phyloP scores from a whole-genome alignment of 345 rosid species.

The Moricandia moricandioides region DNA sequence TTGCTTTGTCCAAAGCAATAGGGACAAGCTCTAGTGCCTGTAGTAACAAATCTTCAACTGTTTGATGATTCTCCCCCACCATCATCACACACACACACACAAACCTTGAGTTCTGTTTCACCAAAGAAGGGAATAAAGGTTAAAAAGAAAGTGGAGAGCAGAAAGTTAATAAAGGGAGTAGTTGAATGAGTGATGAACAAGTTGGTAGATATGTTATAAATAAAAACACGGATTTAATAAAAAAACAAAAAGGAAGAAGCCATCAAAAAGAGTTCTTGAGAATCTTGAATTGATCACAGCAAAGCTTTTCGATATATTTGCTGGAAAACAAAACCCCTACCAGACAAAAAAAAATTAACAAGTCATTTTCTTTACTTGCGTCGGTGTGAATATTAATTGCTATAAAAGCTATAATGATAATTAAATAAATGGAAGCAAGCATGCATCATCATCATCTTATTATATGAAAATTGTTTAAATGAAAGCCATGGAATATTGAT shows the following conservation, averaged over 20 bases:
- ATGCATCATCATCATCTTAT: conserved; percentile 22
- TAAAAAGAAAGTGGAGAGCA: background rate
- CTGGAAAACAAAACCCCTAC: conserved; percentile 49
- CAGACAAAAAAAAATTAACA: conserved; percentile 47
- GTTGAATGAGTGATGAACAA: conserved; percentile 59
- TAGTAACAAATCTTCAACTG: conserved; percentile 73
- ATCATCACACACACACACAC: conserved; percentile 38
- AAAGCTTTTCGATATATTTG: conserved; percentile 34
- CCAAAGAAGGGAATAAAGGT: conserved; percentile 4
- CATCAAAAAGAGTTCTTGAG: conserved; percentile 43
- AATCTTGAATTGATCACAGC: conserved; percentile 54
- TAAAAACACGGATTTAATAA: conserved; percentile 15
- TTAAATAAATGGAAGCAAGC: conserved; percentile 31
- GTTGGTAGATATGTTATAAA: conserved; percentile 35
- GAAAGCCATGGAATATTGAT: background rate
- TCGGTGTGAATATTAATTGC: conserved; percentile 58
- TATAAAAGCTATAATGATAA: conserved; percentile 32
- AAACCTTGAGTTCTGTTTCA: conserved; percentile 25
- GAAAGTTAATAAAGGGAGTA: conserved; percentile 63
- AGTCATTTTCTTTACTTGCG: conserved; percentile 44
- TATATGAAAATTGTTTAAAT: conserved; percentile 1
- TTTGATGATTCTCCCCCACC: conserved; percentile 31
- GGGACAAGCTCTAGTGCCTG: conserved; percentile 77
- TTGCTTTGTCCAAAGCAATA: conserved; percentile 53
- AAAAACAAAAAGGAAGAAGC: conserved; percentile 37